Evolutionary conservation across 495 filamentous ascomycete genomes (phyloP).

Genomic region (Lasiosphaeris hirsuta): DNA sequence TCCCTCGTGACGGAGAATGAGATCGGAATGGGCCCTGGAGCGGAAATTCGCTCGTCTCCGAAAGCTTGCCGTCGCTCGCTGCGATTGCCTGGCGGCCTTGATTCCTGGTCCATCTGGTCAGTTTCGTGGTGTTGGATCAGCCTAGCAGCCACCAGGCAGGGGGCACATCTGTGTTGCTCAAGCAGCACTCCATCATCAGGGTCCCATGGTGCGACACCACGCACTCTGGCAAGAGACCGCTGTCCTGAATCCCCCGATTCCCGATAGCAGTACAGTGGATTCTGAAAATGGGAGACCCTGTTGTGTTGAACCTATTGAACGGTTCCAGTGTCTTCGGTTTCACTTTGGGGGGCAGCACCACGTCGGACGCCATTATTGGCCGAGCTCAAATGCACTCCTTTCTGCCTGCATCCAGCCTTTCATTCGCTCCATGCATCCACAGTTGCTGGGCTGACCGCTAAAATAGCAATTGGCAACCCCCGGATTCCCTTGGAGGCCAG

Average conservation of each 20-base stretch:
- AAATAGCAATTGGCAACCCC: slow-evolving; percentile 15
- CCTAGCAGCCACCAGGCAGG: neutral
- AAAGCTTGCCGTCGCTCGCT: too few relatives aligned
- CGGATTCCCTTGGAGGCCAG: neutral
- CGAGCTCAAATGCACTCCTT: slow-evolving; percentile 25
- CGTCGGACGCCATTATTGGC: slow-evolving; percentile 15
- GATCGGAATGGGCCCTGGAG: too few relatives aligned
- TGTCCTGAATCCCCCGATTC: neutral
- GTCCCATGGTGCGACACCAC: too few relatives aligned
- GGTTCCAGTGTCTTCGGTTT: slow-evolving; percentile 24
- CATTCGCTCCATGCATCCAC: slow-evolving; percentile 9
- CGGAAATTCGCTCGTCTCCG: too few relatives aligned
- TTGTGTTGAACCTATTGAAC: slow-evolving; percentile 3
- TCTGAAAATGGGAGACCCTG: neutral
- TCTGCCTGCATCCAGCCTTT: slow-evolving; percentile 20
- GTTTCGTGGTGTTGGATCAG: neutral
- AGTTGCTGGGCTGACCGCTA: slow-evolving; percentile 19
- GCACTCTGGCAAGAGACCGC: neutral
- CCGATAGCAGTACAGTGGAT: neutral
- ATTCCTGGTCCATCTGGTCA: neutral
- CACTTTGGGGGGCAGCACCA: slow-evolving; percentile 12
- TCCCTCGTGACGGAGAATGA: neutral
- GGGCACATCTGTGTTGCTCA: too few relatives aligned
- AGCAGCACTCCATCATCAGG: too few relatives aligned
- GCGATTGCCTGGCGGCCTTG: too few relatives aligned